A percentile compares a stretch with the other conserved stretches of the same genome.
phyloP scores from a whole-genome alignment of 495 filamentous ascomycete genomes.

The Daldinia caldariorum region DNA sequence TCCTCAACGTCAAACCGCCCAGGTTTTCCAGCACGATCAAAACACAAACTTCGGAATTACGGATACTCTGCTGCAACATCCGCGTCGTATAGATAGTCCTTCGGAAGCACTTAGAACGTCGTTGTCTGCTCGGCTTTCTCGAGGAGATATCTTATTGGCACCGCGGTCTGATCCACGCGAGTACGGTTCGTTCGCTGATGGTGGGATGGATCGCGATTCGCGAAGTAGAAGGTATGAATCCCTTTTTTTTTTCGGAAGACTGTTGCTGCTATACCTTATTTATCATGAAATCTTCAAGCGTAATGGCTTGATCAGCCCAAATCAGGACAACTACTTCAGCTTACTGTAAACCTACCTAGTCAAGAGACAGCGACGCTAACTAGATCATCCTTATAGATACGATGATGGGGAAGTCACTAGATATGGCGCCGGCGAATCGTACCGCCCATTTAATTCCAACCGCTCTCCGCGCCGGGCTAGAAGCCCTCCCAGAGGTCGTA shows the following conservation, averaged over 20 bases:
- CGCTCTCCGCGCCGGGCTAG: conserved; percentile 56
- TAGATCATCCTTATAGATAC: conserved; percentile 47
- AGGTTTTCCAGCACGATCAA: background rate
- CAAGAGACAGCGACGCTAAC: conserved; percentile 11
- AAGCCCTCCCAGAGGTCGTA: conserved; percentile 53
- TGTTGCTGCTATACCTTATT: background rate
- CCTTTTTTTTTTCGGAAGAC: background rate
- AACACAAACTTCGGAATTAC: background rate
- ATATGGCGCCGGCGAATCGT: conserved; percentile 67
- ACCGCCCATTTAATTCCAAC: conserved; percentile 61
- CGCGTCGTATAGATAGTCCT: background rate
- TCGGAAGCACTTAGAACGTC: background rate
- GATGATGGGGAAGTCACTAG: conserved; percentile 65
- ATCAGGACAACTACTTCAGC: background rate
- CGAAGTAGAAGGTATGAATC: conserved; percentile 52
- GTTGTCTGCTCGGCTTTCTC: background rate
- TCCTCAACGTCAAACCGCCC: background rate
- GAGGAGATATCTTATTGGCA: background rate
- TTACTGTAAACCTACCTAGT: background rate
- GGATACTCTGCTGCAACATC: background rate
- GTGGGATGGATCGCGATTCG: conserved; percentile 44
- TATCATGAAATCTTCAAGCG: no score
- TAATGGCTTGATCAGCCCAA: background rate
- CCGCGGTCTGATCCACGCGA: conserved; percentile 3
- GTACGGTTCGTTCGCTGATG: background rate